Evolutionary conservation across 2,329 filamentous ascomycete genomes (phyloP).

Genomic region (Alternaria burnsii): DNA sequence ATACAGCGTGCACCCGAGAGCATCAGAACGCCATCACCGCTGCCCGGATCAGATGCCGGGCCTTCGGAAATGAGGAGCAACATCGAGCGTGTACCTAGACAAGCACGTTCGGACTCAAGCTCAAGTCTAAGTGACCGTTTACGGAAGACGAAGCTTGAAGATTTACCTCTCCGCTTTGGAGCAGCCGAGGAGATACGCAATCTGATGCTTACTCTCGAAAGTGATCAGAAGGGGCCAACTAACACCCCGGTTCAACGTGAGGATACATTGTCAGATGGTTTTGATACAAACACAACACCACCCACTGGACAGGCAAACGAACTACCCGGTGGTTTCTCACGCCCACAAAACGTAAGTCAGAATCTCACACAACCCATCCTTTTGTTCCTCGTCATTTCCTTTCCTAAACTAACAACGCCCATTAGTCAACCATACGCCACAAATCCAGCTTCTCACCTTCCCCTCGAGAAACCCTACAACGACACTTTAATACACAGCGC

Average conservation of each 20-base stretch:
- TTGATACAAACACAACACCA: background rate
- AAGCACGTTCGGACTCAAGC: background rate
- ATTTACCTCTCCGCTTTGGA: slow-evolving; percentile 2
- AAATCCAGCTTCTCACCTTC: background rate
- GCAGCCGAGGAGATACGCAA: slow-evolving; percentile 9
- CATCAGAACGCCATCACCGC: background rate
- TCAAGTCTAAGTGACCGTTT: slow-evolving; percentile 11
- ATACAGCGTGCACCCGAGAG: slow-evolving; percentile 1
- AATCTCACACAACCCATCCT: background rate
- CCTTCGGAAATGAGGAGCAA: background rate
- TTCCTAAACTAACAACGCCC: background rate
- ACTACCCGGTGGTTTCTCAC: background rate
- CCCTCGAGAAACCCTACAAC: background rate
- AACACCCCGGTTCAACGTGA: background rate
- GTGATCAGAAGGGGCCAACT: background rate
- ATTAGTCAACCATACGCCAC: background rate
- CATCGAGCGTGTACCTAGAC: too few relatives aligned
- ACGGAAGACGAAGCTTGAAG: slow-evolving; percentile 1
- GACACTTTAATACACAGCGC: background rate
- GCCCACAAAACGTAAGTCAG: background rate
- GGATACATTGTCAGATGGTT: background rate
- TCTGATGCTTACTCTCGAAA: slow-evolving; percentile 5
- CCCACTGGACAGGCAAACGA: background rate
- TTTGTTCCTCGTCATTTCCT: too few relatives aligned
- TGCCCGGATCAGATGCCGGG: background rate